Evolutionary conservation across 2,329 filamentous ascomycete species (phyloP).

Genomic region (Paecilomyces fulvus): DNA sequence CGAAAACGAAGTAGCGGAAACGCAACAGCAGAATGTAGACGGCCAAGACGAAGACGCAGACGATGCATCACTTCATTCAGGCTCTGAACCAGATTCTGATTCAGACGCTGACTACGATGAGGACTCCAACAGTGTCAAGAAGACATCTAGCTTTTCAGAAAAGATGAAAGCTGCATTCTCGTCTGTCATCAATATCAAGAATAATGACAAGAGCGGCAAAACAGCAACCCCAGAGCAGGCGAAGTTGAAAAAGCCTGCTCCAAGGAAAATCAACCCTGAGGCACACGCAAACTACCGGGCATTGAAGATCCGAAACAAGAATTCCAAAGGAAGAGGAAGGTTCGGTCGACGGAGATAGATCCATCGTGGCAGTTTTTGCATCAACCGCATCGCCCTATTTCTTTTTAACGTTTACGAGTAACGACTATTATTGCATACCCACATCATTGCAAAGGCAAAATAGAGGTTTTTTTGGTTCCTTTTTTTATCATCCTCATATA

Average conservation of each 20-base stretch:
- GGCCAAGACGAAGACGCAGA: slow-evolving; percentile 8
- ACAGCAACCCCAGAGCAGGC: slow-evolving; percentile 4
- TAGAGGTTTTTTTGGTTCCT: background rate
- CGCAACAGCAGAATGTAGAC: slow-evolving; percentile 13
- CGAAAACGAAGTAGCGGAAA: slow-evolving; percentile 18
- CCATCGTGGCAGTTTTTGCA: background rate
- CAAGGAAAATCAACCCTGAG: slow-evolving; percentile 34
- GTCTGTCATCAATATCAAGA: slow-evolving; percentile 8
- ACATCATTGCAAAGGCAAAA: background rate
- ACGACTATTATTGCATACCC: background rate
- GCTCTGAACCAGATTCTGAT: slow-evolving; percentile 18
- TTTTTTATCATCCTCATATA: background rate
- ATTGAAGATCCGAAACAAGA: slow-evolving; percentile 37
- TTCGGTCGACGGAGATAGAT: slow-evolving; percentile 27
- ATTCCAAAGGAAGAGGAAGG: slow-evolving; percentile 26
- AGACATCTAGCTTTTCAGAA: slow-evolving; percentile 26
- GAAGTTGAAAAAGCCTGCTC: slow-evolving; percentile 17
- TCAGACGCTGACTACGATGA: slow-evolving; percentile 20
- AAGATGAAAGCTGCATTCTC: slow-evolving; percentile 30
- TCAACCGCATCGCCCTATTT: background rate
- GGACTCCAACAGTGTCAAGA: slow-evolving; percentile 10
- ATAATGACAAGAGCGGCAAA: slow-evolving; percentile 5
- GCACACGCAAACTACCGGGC: slow-evolving; percentile 43
- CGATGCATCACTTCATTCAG: slow-evolving; percentile 17
- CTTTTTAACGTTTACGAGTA: background rate